Conservation (phyloP, 2,329 filamentous ascomycete genomes). For the Fusarium compactum region DNA sequence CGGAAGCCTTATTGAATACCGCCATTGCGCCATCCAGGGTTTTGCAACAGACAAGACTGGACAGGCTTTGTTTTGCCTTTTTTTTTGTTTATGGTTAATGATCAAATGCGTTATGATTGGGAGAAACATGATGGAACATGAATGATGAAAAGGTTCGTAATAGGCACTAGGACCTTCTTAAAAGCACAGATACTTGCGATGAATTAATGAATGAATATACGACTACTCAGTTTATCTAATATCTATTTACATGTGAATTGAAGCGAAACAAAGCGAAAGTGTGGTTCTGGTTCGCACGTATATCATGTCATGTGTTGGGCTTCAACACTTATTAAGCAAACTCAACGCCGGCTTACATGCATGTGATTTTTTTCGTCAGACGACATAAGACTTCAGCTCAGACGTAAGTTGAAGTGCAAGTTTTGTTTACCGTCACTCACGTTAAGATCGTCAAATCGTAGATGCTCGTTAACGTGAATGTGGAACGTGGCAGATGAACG, state of each 20-base stretch:
- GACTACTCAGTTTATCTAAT: conserved; percentile 28
- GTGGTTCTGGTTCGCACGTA: conserved; percentile 1
- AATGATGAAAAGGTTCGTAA: conserved; percentile 8
- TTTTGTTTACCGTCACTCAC: conserved; percentile 5
- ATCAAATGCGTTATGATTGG: conserved; percentile 34
- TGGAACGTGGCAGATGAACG: background rate
- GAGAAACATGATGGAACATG: conserved; percentile 14
- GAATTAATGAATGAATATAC: conserved; percentile 42
- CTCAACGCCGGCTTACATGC: conserved; percentile 36
- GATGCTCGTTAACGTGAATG: background rate
- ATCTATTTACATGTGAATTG: conserved; percentile 28
- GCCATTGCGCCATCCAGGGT: background rate
- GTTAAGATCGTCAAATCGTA: conserved; percentile 4
- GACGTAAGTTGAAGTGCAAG: background rate
- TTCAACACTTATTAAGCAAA: conserved; percentile 21
- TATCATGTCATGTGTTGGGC: conserved; percentile 3
- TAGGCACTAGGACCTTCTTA: background rate
- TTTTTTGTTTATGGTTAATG: conserved; percentile 33
- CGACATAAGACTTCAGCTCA: conserved; percentile 6
- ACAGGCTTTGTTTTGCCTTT: background rate
- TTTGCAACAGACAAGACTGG: background rate
- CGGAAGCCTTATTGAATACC: background rate
- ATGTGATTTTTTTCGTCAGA: conserved; percentile 19
- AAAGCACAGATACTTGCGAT: background rate
- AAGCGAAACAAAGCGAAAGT: conserved; percentile 5